Conservation (phyloP, 1,284 basidiomycete genomes). For the Austroboletus niveus region DNA sequence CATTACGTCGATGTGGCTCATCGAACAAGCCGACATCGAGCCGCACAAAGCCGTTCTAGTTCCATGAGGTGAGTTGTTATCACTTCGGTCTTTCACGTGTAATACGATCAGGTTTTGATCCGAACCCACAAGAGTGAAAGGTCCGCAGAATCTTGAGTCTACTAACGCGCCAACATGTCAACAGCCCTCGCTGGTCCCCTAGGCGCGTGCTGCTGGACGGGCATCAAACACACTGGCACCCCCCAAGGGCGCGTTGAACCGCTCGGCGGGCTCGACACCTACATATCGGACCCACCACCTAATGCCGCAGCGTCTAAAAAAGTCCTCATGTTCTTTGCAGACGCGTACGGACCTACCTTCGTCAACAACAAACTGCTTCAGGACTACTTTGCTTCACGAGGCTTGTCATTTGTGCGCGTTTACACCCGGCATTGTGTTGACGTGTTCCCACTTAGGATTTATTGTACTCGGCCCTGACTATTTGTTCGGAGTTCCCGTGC, state of each 20-base stretch:
- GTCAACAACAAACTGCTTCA: conserved; percentile 50
- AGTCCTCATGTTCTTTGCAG: conserved; percentile 49
- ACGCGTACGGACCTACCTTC: conserved; percentile 47
- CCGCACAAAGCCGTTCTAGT: conserved; percentile 40
- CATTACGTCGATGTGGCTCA: neutral
- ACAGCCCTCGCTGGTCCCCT: conserved; percentile 37
- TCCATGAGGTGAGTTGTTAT: too few species aligned
- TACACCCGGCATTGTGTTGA: too few species aligned
- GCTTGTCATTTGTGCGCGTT: conserved; percentile 24
- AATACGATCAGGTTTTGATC: too few species aligned
- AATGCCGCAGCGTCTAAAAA: conserved; percentile 26
- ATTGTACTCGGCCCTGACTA: conserved; percentile 31
- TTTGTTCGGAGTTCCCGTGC: conserved; percentile 22
- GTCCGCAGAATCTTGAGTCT: too few species aligned
- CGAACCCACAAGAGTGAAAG: too few species aligned
- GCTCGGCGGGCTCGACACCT: conserved; percentile 49
- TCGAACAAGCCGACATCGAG: conserved; percentile 28
- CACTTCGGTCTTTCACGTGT: too few species aligned
- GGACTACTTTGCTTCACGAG: conserved; percentile 49
- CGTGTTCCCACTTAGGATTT: conserved; percentile 16
- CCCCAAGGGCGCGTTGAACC: conserved; percentile 41
- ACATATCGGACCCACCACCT: conserved; percentile 45
- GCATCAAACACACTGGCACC: conserved; percentile 46
- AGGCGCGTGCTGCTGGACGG: conserved; percentile 45
- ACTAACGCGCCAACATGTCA: conserved; percentile 12